Percentiles rank a stretch among this genome's conserved stretches.
Conservation (phyloP, 2,329 filamentous ascomycete genomes). For the Cladosporium sp. region DNA sequence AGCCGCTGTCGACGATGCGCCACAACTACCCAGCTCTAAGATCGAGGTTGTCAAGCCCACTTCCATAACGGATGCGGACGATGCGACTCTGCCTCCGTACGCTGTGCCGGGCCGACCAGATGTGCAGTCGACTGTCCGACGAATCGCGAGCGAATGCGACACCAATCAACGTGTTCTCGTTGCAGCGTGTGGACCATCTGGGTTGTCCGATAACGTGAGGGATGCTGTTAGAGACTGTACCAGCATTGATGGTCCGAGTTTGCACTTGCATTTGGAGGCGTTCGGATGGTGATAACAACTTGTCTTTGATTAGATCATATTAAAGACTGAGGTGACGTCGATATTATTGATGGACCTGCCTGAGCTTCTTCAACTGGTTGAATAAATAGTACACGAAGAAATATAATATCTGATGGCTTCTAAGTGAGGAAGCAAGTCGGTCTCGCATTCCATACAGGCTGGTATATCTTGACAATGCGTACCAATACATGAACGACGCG, state of each 20-base stretch:
- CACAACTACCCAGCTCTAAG: neutral
- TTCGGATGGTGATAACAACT: constrained; percentile 21
- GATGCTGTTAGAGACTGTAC: constrained; percentile 20
- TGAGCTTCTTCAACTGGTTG: neutral
- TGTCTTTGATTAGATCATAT: too few relatives aligned
- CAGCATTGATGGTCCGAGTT: constrained; percentile 21
- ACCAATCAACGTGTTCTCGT: constrained; percentile 22
- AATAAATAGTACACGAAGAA: neutral
- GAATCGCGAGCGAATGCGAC: constrained; percentile 11
- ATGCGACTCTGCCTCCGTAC: neutral
- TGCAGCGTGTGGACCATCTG: constrained; percentile 34
- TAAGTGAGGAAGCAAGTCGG: neutral
- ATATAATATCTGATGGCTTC: neutral
- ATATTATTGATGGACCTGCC: neutral
- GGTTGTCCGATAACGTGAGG: constrained; percentile 22
- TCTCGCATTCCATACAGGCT: neutral
- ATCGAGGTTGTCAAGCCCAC: neutral
- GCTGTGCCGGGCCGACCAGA: constrained; percentile 19
- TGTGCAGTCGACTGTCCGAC: constrained; percentile 20
- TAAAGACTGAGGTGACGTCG: neutral
- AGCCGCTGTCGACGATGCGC: too few relatives aligned
- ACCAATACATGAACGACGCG: neutral
- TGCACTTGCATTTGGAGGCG: constrained; percentile 26
- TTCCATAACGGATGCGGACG: neutral
- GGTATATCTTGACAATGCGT: neutral